Conservation (phyloP, 202 grass and related monocot species). For the Carex sylvatica region DNA sequence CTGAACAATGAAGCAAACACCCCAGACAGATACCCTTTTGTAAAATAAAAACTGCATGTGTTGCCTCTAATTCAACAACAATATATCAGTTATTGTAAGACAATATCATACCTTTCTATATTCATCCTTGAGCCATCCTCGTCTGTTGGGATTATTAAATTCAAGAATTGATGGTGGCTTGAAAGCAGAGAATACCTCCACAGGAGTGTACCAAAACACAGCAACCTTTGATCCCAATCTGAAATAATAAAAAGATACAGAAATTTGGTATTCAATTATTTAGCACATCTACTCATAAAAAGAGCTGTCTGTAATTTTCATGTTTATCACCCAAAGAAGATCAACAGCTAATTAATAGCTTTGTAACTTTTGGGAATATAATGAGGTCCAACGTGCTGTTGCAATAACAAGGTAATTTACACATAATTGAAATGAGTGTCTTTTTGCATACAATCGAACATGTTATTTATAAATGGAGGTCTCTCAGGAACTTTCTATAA, state of each 20-base stretch:
- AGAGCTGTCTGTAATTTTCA: neutral
- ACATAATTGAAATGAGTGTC: neutral
- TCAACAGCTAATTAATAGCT: neutral
- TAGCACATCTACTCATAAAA: slow-evolving; percentile 1
- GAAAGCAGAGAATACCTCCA: slow-evolving; percentile 87
- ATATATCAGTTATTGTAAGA: neutral
- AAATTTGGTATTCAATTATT: slow-evolving; percentile 6
- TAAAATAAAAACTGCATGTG: neutral
- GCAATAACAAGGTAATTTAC: neutral
- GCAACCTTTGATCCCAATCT: slow-evolving; percentile 95
- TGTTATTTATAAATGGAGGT: neutral
- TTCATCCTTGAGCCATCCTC: slow-evolving; percentile 66
- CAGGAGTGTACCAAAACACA: slow-evolving; percentile 86
- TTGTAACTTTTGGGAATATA: neutral
- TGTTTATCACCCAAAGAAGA: slow-evolving; percentile 16
- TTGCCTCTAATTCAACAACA: neutral
- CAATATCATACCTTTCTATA: slow-evolving; percentile 53
- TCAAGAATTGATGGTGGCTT: slow-evolving; percentile 77
- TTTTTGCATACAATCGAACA: neutral
- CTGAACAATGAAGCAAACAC: neutral
- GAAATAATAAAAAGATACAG: slow-evolving; percentile 32
- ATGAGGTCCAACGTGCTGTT: neutral
- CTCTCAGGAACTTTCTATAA: neutral
- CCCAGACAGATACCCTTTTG: neutral
- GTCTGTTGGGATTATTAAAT: slow-evolving; percentile 62